These are phyloP conservation scores for Backusella sp. DNA, from an alignment of 192 early-diverging fungal genomes.

Conservation along the genomic window DNA sequence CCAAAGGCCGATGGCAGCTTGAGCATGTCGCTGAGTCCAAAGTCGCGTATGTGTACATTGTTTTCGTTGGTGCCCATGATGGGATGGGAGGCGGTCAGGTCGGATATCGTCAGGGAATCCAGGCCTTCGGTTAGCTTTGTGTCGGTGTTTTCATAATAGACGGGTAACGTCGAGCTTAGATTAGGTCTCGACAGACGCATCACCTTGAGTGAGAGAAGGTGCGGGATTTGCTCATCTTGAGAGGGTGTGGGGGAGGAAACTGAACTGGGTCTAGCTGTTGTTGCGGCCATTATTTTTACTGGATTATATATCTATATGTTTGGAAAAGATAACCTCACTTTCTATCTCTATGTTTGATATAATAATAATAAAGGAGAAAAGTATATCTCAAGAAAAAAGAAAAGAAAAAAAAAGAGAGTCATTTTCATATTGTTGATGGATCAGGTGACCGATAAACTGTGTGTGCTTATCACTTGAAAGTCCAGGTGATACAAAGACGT, in stretches of 20 bases:
- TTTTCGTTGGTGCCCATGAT: conserved; percentile 9
- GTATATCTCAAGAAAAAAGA: background rate
- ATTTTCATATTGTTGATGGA: background rate
- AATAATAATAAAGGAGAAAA: background rate
- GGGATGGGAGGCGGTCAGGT: conserved; percentile 21
- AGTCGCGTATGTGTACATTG: conserved; percentile 50
- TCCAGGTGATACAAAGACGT: background rate
- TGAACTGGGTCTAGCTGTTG: background rate
- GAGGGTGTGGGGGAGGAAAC: background rate
- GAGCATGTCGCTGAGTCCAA: conserved; percentile 66
- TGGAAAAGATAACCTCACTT: too few species aligned
- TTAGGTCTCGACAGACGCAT: conserved; percentile 82
- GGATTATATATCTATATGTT: too few species aligned
- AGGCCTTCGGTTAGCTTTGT: conserved; percentile 20
- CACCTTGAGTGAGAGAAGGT: conserved; percentile 85
- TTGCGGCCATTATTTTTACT: background rate
- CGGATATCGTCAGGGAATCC: conserved; percentile 17
- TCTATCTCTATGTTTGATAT: too few species aligned
- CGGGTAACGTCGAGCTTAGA: conserved; percentile 35
- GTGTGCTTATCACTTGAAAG: background rate
- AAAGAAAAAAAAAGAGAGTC: background rate
- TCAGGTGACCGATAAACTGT: background rate
- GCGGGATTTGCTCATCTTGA: conserved; percentile 44
- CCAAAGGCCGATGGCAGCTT: conserved; percentile 86
- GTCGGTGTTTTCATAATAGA: conserved; percentile 27